Conservation (phyloP, 257 asterid species). For the Ehretia macrophylla region DNA sequence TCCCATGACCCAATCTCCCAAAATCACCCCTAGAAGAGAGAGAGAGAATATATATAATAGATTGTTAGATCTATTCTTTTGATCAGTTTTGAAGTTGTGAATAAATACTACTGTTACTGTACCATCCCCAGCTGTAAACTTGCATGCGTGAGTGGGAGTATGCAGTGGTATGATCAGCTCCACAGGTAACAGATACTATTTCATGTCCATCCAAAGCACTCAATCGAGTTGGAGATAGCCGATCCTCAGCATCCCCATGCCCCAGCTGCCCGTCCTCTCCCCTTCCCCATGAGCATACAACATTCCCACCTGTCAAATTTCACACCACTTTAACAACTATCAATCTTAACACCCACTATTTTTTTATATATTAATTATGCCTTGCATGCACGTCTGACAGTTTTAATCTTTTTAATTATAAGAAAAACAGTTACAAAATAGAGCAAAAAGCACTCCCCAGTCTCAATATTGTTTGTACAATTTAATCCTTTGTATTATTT, state of each 20-base stretch:
- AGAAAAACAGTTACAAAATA: too few species aligned
- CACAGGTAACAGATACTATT: slow-evolving; percentile 72
- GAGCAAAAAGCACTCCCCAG: too few species aligned
- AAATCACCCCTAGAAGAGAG: slow-evolving; percentile 90
- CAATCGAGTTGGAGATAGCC: slow-evolving; percentile 73
- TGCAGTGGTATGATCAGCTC: slow-evolving; percentile 75
- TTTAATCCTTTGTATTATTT: too few species aligned
- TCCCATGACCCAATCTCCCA: slow-evolving; percentile 98
- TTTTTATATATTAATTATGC: not conserved
- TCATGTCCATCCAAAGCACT: slow-evolving; percentile 80
- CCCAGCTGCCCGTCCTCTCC: slow-evolving; percentile 99
- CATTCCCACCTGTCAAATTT: slow-evolving; percentile 64
- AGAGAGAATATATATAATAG: slow-evolving; percentile 1
- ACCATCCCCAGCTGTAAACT: slow-evolving; percentile 10
- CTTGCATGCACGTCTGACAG: too few species aligned
- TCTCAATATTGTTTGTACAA: too few species aligned
- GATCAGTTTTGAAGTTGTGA: not conserved
- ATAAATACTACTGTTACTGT: not conserved
- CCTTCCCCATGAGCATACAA: slow-evolving; percentile 98
- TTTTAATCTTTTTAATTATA: too few species aligned
- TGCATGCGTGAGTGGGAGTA: not conserved
- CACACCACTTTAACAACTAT: not conserved
- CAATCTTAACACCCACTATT: not conserved
- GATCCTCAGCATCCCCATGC: slow-evolving; percentile 94
- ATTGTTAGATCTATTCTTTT: not conserved